A percentile compares a stretch with the other conserved stretches of the same genome.
Conservation (phyloP, 1,284 basidiomycete genomes). For the Omphalotus olearius region DNA sequence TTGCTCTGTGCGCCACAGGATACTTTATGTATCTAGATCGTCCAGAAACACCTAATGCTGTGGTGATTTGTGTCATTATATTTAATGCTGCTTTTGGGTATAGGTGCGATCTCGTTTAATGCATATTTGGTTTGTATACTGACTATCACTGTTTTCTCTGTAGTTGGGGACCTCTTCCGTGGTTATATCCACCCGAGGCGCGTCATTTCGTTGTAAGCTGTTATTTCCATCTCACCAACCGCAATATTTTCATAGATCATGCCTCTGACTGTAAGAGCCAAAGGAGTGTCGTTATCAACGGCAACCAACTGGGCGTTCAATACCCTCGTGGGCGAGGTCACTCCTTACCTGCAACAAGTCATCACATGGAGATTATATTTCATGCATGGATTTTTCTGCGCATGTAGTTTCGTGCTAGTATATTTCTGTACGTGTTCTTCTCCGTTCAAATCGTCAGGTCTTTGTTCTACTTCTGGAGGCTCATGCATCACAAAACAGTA, state of each 20-base stretch:
- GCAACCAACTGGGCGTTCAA: slow-evolving; percentile 80
- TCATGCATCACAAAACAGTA: slow-evolving; percentile 35
- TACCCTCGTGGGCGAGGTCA: slow-evolving; percentile 86
- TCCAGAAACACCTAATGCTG: slow-evolving; percentile 80
- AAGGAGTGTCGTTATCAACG: slow-evolving; percentile 91
- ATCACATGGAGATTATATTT: slow-evolving; percentile 94
- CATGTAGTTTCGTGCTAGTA: slow-evolving; percentile 81
- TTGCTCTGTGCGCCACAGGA: slow-evolving; percentile 72
- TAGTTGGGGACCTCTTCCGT: slow-evolving; percentile 77
- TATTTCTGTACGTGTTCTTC: slow-evolving; percentile 58
- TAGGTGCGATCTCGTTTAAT: slow-evolving; percentile 34
- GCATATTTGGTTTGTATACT: slow-evolving; percentile 6
- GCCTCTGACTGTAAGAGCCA: slow-evolving; percentile 85
- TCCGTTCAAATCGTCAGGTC: slow-evolving; percentile 7
- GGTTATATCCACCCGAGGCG: slow-evolving; percentile 90
- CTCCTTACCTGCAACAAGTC: slow-evolving; percentile 83
- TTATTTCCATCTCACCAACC: too few species aligned
- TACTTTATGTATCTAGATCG: slow-evolving; percentile 94
- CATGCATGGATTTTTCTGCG: slow-evolving; percentile 95
- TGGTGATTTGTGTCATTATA: slow-evolving; percentile 87
- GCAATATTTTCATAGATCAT: slow-evolving; percentile 33
- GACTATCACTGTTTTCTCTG: background rate
- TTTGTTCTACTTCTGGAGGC: background rate
- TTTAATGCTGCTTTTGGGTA: slow-evolving; percentile 95
- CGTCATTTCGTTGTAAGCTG: slow-evolving; percentile 6